These are phyloP conservation scores for Periconia sp. DNA, from an alignment of 2,329 filamentous ascomycete genomes.

Conservation along the genomic window DNA sequence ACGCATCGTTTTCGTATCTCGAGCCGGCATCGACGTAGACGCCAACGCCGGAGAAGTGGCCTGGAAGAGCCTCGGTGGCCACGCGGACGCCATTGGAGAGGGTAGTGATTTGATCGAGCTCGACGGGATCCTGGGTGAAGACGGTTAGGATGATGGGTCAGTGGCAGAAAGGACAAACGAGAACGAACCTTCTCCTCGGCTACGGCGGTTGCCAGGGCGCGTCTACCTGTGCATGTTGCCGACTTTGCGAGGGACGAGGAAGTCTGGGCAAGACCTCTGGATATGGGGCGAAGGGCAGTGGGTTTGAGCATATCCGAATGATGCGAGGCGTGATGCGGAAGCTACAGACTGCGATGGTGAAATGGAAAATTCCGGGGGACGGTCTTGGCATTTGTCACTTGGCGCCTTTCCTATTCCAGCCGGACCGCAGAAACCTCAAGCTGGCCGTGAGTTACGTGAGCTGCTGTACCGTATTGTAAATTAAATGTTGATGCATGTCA, in stretches of 20 bases:
- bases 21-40: slow-evolving; percentile 96
- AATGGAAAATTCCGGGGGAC: background rate
- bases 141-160: slow-evolving; percentile 7
- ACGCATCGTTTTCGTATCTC: slow-evolving; percentile 81
- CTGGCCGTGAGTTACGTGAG: no score
- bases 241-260: slow-evolving; percentile 19
- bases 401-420: background rate
- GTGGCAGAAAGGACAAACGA: background rate
- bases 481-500: background rate
- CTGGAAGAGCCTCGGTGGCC: slow-evolving; percentile 90
- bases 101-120: slow-evolving; percentile 84
- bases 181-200: slow-evolving; percentile 39
- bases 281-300: slow-evolving; percentile 28
- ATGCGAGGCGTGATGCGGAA: background rate
- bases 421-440: background rate
- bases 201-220: slow-evolving; percentile 32
- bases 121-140: slow-evolving; percentile 69
- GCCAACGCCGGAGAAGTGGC: slow-evolving; percentile 91
- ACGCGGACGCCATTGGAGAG: slow-evolving; percentile 92
- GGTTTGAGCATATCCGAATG: slow-evolving; percentile 34
- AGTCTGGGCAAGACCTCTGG: slow-evolving; percentile 26
- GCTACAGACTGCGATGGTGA: background rate
- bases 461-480: no score
- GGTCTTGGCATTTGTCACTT: background rate
- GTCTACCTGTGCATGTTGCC: slow-evolving; percentile 21